phyloP scores from a whole-genome alignment of 2,329 filamentous ascomycete genomes.

The Graphiopsis chlorocephala region DNA sequence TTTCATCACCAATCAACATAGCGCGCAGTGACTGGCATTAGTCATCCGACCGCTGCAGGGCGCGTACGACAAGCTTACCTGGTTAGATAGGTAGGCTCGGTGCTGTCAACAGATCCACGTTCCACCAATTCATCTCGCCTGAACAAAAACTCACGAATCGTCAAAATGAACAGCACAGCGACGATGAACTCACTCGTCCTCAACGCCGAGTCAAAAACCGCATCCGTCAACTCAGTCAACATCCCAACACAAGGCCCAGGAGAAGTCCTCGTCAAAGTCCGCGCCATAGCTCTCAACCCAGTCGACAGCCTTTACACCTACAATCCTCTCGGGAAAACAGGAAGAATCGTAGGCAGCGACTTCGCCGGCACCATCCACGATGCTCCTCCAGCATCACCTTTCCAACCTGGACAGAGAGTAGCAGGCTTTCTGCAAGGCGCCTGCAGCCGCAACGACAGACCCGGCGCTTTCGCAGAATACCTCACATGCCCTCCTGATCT shows the following conservation, averaged over 20 bases:
- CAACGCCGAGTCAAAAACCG: not conserved
- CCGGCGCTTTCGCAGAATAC: conserved; percentile 48
- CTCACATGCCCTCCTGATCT: conserved; percentile 37
- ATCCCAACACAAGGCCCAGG: not conserved
- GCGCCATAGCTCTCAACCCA: conserved; percentile 33
- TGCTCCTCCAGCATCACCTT: conserved; percentile 11
- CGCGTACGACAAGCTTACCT: not conserved
- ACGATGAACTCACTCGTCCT: not conserved
- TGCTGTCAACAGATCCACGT: not conserved
- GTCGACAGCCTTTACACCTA: conserved; percentile 37
- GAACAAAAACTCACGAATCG: too few relatives aligned
- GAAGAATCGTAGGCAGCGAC: conserved; percentile 41
- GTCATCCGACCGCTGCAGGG: not conserved
- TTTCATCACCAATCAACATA: not conserved
- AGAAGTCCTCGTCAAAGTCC: conserved; percentile 30
- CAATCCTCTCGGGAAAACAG: conserved; percentile 35
- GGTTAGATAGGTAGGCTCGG: not conserved
- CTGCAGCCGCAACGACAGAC: conserved; percentile 41
- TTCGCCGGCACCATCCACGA: conserved; percentile 39
- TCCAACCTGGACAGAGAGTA: conserved; percentile 33
- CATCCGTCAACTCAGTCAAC: not conserved
- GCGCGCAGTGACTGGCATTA: not conserved
- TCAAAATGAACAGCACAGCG: not conserved
- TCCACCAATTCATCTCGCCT: not conserved
- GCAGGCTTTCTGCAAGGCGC: conserved; percentile 47